Evolutionary conservation across 495 filamentous ascomycete genomes (phyloP).

Genomic region (Trichoderma parareesei): DNA sequence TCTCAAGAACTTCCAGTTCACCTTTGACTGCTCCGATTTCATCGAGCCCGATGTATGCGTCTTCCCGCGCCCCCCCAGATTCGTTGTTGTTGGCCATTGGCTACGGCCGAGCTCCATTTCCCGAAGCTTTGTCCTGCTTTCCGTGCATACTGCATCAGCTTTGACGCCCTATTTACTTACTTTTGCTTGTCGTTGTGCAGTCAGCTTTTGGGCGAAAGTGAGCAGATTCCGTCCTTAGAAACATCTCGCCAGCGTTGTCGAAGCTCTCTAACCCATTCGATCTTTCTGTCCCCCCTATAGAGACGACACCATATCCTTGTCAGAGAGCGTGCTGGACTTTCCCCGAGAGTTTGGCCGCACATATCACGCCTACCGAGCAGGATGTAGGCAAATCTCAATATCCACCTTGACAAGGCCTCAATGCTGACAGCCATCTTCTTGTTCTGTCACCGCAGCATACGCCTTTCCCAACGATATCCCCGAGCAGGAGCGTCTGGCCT

Average conservation of each 20-base stretch:
- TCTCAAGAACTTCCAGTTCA: slow-evolving; percentile 24
- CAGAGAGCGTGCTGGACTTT: slow-evolving; percentile 26
- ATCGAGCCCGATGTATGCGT: slow-evolving; percentile 27
- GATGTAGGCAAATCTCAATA: slow-evolving; percentile 14
- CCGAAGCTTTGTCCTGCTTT: neutral
- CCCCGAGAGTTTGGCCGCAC: slow-evolving; percentile 47
- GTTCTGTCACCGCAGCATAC: slow-evolving; percentile 32
- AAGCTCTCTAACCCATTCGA: neutral
- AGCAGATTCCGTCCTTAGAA: neutral
- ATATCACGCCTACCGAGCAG: slow-evolving; percentile 44
- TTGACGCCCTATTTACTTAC: neutral
- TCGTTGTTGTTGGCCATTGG: no score
- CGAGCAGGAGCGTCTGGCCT: slow-evolving; percentile 45
- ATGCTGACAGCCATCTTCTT: neutral
- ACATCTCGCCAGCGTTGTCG: neutral
- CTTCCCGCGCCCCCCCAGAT: neutral
- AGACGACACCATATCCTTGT: slow-evolving; percentile 18
- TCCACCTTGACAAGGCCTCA: neutral
- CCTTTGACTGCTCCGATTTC: slow-evolving; percentile 25
- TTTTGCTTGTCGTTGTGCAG: neutral
- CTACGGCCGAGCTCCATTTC: no score
- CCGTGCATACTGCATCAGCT: neutral
- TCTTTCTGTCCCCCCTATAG: neutral
- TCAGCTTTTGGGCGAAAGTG: neutral
- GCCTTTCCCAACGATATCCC: slow-evolving; percentile 51